Evolutionary conservation across 2,329 filamentous ascomycete genomes (phyloP), one percentile per base, ranked within the genome.

Genomic region (Chaetomium globosum): DNA sequence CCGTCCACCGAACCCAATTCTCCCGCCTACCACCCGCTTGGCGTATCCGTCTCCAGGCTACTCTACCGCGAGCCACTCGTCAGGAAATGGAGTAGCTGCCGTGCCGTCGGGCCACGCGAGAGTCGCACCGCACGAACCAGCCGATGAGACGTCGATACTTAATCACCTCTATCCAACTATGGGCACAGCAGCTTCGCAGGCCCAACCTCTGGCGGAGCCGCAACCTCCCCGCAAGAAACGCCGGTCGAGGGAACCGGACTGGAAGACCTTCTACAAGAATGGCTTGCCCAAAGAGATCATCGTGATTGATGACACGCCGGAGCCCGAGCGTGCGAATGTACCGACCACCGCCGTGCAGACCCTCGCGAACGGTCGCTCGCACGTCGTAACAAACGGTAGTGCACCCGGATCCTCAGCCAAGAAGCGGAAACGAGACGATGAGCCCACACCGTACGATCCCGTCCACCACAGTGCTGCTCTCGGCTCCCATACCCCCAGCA

Each of bases 251-350:
- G 83, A 87, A 70, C 89, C 90, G 58, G 88, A 95, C 77, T 95
- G 91, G 91, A 82, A 85, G 65, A 86, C 84, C 69, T 95, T 93
- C 74, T 94, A 93, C 77, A 89, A 89, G 75, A 93, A 94, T 76
- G 91, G 91, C 4, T 80, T 93, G 30, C 91, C 91, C 28, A 89
- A 92, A 75, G 91, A 95, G 79, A 87, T 95, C 74, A 94, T 95
- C 74, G 87, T 94, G 72, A 95, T 95, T 73, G 87, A 90, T 69
- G 89, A 93, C 75, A 87, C 86, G 4, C 89, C 89, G 59, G 83
- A 85, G 65, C 82, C 83, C 63, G 82, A 85, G 65, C 72, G 76
- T 56, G 76, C 78, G 54, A 69, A 69, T 61, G 77, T 78, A n/a
- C 70, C 75, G 59, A 76, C 77, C 23, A 60, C 21, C 72, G 65